Conservation (phyloP, 352 stramenopile species). For the Pythium phragmiticola region DNA sequence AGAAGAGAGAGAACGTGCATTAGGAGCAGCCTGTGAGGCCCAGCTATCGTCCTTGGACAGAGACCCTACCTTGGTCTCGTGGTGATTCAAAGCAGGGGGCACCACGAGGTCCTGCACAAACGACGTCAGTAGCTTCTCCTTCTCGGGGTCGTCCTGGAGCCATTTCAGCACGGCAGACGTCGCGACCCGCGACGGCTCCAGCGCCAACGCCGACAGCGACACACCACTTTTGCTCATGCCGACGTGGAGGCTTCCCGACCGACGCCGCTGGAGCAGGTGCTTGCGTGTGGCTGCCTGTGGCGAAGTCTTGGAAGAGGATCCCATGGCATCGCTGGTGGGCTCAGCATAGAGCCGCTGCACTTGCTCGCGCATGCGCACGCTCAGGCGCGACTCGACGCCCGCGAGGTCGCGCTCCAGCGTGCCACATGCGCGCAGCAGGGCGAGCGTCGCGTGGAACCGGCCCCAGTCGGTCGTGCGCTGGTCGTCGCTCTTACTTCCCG, state of each 20-base stretch:
- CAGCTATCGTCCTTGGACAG: background rate
- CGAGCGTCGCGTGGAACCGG: conserved; percentile 67
- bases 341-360: conserved; percentile 29
- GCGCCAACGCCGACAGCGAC: conserved; percentile 31
- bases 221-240: background rate
- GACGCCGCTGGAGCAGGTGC: conserved; percentile 12
- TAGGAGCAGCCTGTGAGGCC: too few species aligned
- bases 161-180: conserved; percentile 39
- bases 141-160: conserved; percentile 46
- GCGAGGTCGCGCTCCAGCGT: conserved; percentile 51
- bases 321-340: background rate
- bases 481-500: background rate
- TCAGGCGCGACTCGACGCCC: conserved; percentile 42
- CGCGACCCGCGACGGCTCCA: conserved; percentile 42
- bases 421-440: conserved; percentile 59
- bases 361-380: conserved; percentile 59
- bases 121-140: conserved; percentile 45
- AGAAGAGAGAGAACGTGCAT: too few species aligned
- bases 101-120: conserved; percentile 47
- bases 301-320: conserved; percentile 22
- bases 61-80: conserved; percentile 16
- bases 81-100: background rate
- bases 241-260: conserved; percentile 2
- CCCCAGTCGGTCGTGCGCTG: conserved; percentile 48
- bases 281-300: conserved; percentile 16